A percentile compares a stretch with the other conserved stretches of the same genome.
Conservation (phyloP, 176 grass and related monocot genomes). For the Pontederia paniculata region DNA sequence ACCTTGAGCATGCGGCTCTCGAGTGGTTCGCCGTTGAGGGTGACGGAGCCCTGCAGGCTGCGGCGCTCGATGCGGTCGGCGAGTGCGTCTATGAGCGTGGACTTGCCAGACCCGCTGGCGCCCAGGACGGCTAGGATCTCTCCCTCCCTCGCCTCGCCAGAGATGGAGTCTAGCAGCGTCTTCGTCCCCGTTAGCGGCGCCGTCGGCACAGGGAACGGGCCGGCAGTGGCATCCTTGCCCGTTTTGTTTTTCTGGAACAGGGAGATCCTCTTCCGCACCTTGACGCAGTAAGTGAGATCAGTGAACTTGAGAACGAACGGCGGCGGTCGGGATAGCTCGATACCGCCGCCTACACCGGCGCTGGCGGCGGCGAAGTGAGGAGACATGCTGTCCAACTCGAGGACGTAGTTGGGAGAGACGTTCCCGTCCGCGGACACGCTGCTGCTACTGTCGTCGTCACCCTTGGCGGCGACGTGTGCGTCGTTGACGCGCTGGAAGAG, state of each 20-base stretch:
- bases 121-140: slow-evolving; percentile 2
- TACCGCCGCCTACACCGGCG: background rate
- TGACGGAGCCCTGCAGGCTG: slow-evolving; percentile 1
- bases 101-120: slow-evolving; percentile 3
- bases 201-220: slow-evolving; percentile 18
- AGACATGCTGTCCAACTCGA: slow-evolving; percentile 8
- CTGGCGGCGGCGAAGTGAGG: slow-evolving; percentile 1
- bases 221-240: slow-evolving; percentile 6
- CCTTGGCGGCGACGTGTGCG: background rate
- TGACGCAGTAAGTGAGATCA: slow-evolving; percentile 60
- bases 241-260: background rate
- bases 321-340: slow-evolving; percentile 19
- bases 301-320: slow-evolving; percentile 58
- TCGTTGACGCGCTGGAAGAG: slow-evolving; percentile 68
- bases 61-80: background rate
- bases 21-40: background rate
- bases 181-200: slow-evolving; percentile 1
- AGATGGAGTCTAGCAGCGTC: background rate
- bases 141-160: background rate
- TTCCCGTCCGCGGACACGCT: slow-evolving; percentile 18
- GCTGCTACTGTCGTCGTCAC: slow-evolving; percentile 1
- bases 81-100: slow-evolving; percentile 8
- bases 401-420: background rate
- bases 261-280: slow-evolving; percentile 7
- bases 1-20: background rate